phyloP scores from a whole-genome alignment of 2,329 filamentous ascomycete genomes.

The Neofusicoccum parvum region DNA sequence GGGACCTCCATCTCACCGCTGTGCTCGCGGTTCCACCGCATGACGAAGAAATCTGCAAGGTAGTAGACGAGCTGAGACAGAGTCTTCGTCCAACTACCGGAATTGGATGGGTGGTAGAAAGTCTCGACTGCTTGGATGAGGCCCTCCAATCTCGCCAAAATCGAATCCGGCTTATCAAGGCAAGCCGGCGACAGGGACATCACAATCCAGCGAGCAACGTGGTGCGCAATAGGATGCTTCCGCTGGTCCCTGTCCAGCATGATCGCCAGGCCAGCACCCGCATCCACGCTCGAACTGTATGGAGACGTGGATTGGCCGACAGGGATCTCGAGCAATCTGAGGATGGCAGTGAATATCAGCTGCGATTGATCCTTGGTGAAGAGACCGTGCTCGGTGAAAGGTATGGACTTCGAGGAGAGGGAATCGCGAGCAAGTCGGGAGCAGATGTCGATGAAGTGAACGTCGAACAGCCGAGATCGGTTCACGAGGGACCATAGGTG shows the following conservation, averaged over 20 bases:
- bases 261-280: conserved; percentile 77
- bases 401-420: conserved; percentile 71
- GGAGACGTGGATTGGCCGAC: conserved; percentile 94
- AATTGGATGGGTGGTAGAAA: conserved; percentile 98
- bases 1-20: conserved; percentile 90
- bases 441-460: conserved; percentile 84
- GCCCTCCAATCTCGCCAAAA: conserved; percentile 83
- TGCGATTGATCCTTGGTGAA: conserved; percentile 92
- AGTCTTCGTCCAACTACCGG: conserved; percentile 86
- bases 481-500: conserved; percentile 95
- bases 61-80: conserved; percentile 90
- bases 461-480: conserved; percentile 83
- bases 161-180: conserved; percentile 73
- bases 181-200: conserved; percentile 89
- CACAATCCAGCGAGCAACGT: conserved; percentile 89
- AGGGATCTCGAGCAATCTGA: conserved; percentile 90
- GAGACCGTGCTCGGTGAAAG: conserved; percentile 84
- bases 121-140: conserved; percentile 95
- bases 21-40: conserved; percentile 94
- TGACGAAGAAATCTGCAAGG: conserved; percentile 92
- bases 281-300: conserved; percentile 79
- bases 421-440: conserved; percentile 86
- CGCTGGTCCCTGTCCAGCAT: conserved; percentile 91
- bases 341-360: conserved; percentile 86
- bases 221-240: conserved; percentile 88